These are phyloP conservation scores for Mallotus repandus DNA, from an alignment of 441 rosid genomes.

Conservation along the genomic window DNA sequence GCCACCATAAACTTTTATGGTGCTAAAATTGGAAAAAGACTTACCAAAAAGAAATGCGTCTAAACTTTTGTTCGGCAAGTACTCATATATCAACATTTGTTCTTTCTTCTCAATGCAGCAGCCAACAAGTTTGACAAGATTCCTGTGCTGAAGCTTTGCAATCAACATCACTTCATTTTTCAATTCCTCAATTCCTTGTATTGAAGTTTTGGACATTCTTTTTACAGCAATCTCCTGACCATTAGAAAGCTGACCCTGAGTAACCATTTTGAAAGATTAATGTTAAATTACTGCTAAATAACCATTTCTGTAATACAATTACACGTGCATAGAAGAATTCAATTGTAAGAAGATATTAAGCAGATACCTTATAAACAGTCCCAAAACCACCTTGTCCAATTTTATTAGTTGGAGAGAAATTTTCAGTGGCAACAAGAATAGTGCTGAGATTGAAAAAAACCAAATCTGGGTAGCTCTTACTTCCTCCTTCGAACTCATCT, in stretches of 20 bases:
- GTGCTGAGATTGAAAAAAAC: constrained; percentile 3
- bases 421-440: constrained; percentile 20
- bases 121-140: constrained; percentile 60
- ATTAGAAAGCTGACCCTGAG: constrained; percentile 45
- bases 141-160: constrained; percentile 61
- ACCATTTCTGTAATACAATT: too few relatives aligned
- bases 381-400: constrained; percentile 46
- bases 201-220: constrained; percentile 45
- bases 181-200: constrained; percentile 44
- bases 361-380: constrained; percentile 30
- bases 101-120: constrained; percentile 54
- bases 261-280: background rate
- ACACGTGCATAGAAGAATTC: background rate
- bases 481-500: background rate
- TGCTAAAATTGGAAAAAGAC: constrained; percentile 5
- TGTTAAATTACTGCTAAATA: background rate
- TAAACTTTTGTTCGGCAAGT: constrained; percentile 56
- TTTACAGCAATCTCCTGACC: constrained; percentile 60
- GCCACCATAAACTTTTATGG: too few relatives aligned
- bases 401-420: constrained; percentile 23
- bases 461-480: background rate
- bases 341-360: background rate
- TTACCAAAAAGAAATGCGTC: constrained; percentile 49
- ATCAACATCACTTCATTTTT: constrained; percentile 43
- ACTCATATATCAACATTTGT: constrained; percentile 59